Conservation (phyloP, 192 early-diverging fungal species). For the Backusella australiensis region DNA sequence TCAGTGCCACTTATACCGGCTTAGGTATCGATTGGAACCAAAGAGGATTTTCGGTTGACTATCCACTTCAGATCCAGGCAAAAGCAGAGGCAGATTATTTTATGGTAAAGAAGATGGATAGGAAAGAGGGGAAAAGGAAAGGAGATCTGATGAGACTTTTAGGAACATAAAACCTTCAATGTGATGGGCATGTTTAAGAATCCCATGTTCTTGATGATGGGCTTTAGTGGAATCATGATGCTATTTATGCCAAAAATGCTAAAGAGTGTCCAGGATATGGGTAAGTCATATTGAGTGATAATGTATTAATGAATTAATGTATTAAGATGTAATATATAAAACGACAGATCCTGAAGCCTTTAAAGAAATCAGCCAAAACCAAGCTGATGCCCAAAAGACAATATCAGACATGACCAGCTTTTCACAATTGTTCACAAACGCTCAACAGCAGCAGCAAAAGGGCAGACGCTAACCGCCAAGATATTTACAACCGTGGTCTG, state of each 20-base stretch:
- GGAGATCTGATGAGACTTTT: background rate
- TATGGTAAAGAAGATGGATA: conserved; percentile 32
- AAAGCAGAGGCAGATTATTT: conserved; percentile 46
- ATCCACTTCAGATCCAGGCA: conserved; percentile 47
- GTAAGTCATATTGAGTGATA: conserved; percentile 1
- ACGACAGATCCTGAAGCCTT: conserved; percentile 44
- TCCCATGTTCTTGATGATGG: conserved; percentile 62
- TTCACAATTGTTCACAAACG: conserved; percentile 28
- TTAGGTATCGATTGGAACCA: conserved; percentile 48
- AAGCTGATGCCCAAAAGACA: conserved; percentile 43
- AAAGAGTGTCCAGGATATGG: conserved; percentile 35
- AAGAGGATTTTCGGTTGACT: conserved; percentile 36
- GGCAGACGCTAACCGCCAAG: background rate
- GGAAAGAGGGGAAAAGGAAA: background rate
- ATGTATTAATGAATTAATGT: background rate
- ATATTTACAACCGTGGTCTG: background rate
- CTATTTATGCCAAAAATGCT: conserved; percentile 58
- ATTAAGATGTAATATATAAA: background rate
- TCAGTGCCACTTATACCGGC: conserved; percentile 38
- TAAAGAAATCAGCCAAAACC: conserved; percentile 46
- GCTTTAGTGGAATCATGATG: conserved; percentile 50
- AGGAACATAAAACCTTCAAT: conserved; percentile 56
- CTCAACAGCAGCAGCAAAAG: background rate
- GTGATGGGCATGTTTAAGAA: conserved; percentile 51
- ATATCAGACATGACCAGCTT: conserved; percentile 48